Conservation (phyloP, 2,329 filamentous ascomycete species). For the Paecilomyces variotii region DNA sequence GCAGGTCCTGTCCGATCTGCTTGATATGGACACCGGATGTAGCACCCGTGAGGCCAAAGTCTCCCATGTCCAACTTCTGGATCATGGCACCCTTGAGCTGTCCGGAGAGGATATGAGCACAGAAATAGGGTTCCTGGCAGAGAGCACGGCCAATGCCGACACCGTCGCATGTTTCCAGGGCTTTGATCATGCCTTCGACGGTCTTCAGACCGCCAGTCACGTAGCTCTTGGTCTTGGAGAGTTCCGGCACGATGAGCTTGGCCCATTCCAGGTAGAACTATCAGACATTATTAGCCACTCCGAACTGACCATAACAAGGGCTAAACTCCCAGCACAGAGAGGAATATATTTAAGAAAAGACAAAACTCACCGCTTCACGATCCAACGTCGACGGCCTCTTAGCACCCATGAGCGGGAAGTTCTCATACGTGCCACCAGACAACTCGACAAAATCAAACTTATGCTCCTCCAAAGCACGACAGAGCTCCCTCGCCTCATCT, state of each 20-base stretch:
- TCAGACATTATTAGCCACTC: neutral
- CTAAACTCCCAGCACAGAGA: neutral
- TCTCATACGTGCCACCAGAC: conserved; percentile 43
- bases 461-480: conserved; percentile 21
- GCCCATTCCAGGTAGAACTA: conserved; percentile 55
- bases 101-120: conserved; percentile 20
- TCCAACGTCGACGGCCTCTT: neutral
- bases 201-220: conserved; percentile 53
- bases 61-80: conserved; percentile 39
- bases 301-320: neutral
- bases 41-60: conserved; percentile 44
- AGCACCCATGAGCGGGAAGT: neutral
- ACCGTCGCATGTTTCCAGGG: conserved; percentile 50
- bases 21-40: conserved; percentile 44
- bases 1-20: conserved; percentile 45
- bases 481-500: conserved; percentile 43
- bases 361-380: neutral
- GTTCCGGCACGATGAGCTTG: conserved; percentile 41
- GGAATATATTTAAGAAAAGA: too few relatives aligned
- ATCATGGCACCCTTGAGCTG: conserved; percentile 43
- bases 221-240: conserved; percentile 49
- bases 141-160: conserved; percentile 51
- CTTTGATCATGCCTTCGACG: conserved; percentile 50
- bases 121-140: conserved; percentile 41
- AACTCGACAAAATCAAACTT: conserved; percentile 47